Base-by-base conservation (phyloP, 257 asterid genomes). In the Nicotiana undulata region DNA sequence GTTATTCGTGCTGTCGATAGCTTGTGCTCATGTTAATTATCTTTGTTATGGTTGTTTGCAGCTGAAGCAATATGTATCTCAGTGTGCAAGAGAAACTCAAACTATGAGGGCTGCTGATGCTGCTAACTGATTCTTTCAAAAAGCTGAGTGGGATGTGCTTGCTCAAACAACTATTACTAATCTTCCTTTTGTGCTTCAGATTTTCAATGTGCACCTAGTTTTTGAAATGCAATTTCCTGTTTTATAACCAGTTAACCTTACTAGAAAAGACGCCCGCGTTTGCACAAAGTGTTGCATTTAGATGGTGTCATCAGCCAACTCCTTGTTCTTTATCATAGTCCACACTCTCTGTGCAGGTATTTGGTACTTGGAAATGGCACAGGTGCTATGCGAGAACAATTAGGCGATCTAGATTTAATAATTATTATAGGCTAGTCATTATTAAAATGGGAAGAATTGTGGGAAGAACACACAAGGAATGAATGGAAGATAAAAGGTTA, bases 1-100 rank as follows among this genome's bases (percentile, higher is more conserved):
- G 34, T 61, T 61, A 61, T 24, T 61, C 34, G 13, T 61, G 34
- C 3, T 24, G 32, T 24, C 5, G 34, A 4, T 60, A 24, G 32
- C 18, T 10, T 11, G 66, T 1, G 17, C 67, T 61, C 34, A 4
- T 61, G 58, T 77, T 16, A 75, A 40, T 81, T 65, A 26, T 34
- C n/a, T 22, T 32, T n/a, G 28, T 44, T 29, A 34, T 55, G 66
- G 46, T 63, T 22, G 26, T 78, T 83, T 82, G 86, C 92, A 92
- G 95, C 90, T 92, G 46, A 92, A 89, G 84, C 91, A 94, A n/a
- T 91, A 89, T 24, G 97, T 92, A 68, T 89, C 94, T 79, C 95
- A 89, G 87, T 84, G 92, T 70, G 86, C 89, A 31, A 87, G 26
- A 67, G 86, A 88, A 84, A 80, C 60, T 60, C 80, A 80, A 81